Conservation (phyloP, 2,329 filamentous ascomycete genomes). For the Ophiostoma himal-ulmi region DNA sequence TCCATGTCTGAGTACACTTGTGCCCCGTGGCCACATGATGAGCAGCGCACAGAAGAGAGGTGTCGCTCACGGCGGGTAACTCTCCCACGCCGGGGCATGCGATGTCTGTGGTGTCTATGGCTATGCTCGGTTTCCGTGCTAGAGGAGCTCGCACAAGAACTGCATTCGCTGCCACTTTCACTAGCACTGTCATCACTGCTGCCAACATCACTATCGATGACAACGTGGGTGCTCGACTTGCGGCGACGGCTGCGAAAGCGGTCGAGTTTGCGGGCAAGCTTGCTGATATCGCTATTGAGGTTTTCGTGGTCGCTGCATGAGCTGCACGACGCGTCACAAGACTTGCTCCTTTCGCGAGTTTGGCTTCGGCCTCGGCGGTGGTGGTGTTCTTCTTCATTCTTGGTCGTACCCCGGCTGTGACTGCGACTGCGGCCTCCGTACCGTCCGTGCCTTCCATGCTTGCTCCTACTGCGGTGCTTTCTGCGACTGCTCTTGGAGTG, state of each 20-base stretch:
- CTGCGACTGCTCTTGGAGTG: background rate
- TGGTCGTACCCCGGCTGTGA: background rate
- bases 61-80: constrained; percentile 14
- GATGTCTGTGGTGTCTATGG: background rate
- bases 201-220: background rate
- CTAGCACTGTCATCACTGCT: background rate
- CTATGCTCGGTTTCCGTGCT: background rate
- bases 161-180: background rate
- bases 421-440: background rate
- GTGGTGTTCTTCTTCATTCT: background rate
- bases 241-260: background rate
- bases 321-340: background rate
- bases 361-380: background rate
- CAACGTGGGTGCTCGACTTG: constrained; percentile 9
- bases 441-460: background rate
- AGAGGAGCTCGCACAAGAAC: background rate
- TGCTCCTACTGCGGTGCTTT: background rate
- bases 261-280: constrained; percentile 16
- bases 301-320: background rate
- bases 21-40: constrained; percentile 19
- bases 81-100: background rate
- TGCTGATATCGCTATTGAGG: constrained; percentile 11
- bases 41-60: constrained; percentile 15
- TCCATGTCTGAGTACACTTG: constrained; percentile 16
- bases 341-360: background rate